These are phyloP conservation scores for Ophiorrhiza pumila DNA, from an alignment of 257 asterid genomes.

Conservation along the genomic window DNA sequence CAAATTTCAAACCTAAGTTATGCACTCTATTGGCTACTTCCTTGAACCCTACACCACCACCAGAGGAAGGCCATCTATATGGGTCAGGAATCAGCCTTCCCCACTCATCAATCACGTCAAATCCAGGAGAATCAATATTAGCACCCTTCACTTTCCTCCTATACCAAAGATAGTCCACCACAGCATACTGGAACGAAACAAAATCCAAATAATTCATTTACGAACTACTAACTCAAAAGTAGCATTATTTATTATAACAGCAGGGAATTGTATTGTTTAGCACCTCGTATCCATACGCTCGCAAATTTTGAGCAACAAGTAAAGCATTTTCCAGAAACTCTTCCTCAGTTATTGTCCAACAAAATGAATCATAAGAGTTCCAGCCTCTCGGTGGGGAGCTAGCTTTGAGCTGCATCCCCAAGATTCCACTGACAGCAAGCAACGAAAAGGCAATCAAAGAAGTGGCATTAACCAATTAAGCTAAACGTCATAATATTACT, in stretches of 20 bases:
- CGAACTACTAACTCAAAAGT: too few species aligned
- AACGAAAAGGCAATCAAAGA: neutral
- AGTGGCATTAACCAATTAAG: too few species aligned
- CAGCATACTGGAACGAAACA: conserved; percentile 61
- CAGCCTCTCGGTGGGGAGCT: conserved; percentile 87
- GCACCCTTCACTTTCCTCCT: conserved; percentile 84
- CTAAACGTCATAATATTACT: too few species aligned
- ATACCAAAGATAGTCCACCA: conserved; percentile 98
- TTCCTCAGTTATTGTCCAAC: conserved; percentile 82
- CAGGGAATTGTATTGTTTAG: neutral
- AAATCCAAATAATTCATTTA: too few species aligned
- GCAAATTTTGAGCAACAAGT: conserved; percentile 62
- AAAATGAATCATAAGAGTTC: conserved; percentile 95
- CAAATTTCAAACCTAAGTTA: conserved; percentile 83
- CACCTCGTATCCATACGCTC: conserved; percentile 78
- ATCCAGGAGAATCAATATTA: conserved; percentile 73
- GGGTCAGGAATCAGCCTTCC: conserved; percentile 98
- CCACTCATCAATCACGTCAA: conserved; percentile 88
- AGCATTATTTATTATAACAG: too few species aligned
- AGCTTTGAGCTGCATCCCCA: conserved; percentile 30
- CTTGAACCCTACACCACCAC: conserved; percentile 66
- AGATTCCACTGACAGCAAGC: neutral
- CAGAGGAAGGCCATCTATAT: conserved; percentile 86
- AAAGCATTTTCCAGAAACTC: conserved; percentile 76
- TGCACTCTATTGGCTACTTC: conserved; percentile 72